Base-by-base conservation (phyloP, 73 alveolate species). In the Paramecium caudatum region DNA sequence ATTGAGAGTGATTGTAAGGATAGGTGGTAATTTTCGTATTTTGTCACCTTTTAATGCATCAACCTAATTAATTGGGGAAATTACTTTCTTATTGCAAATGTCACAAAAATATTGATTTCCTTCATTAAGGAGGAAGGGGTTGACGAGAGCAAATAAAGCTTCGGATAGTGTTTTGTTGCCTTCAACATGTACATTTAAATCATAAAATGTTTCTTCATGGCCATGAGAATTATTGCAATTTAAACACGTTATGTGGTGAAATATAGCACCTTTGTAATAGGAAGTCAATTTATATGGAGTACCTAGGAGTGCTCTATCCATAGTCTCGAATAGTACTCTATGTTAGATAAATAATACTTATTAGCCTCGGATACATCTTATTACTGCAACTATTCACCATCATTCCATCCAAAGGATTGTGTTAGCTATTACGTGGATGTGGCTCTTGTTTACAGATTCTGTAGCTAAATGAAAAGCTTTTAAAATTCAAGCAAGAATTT, bases 391-490 rank as follows among this genome's bases (percentile, higher is more conserved):
- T 93, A 94, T 88, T 97, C 97, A 23, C 78, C 93, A 34, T 90
- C 91, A 10, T 85, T 91, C 99, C 99, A 97, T 5, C 98, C 98
- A 88, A 97, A 97, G 17, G 98, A 93, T 32, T 95, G 91, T 0
- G 99, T 97, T 55, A 97, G 90, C 63, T 97, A 99, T 47, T 91
- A 94, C 12, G 99, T 97, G 46, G 94, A 90, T n/a, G 92, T 93
- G 0, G 98, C 96, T 65, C 94, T 91, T 30, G 91, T 87, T 78
- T 96, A 96, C 49, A 90, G 74, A 27, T 90, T 82, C 80, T 96
- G 92, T 47, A 98, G 92, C 63, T 88, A 80, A 6, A 95, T 98
- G 91, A 98, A 98, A 48, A 98, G 80, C 85, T 94, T 97, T 90
- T 98, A 97, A 32, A 98, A 90, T 46, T 94, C 94, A 50, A 91